Evolutionary conservation across 2,329 filamentous ascomycete species (phyloP), one percentile per base, ranked within the genome.

Genomic region (Ascochyta koolunga): DNA sequence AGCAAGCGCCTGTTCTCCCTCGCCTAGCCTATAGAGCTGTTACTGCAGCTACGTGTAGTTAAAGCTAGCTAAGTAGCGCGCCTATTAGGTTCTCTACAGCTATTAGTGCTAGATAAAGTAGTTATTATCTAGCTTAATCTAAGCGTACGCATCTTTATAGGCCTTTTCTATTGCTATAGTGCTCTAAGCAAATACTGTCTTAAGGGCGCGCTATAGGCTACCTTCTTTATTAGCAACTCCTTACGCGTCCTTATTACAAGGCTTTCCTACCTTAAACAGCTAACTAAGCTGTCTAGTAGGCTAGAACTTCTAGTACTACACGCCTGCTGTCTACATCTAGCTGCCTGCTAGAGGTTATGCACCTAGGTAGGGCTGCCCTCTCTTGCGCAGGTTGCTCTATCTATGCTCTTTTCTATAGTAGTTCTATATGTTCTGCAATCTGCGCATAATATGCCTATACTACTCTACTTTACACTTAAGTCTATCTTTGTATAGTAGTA

Each of bases 81-180:
- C 43, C 25, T 22, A 32, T 2, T 15, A 16, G 10, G 2, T 32
- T 45, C 27, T 36, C 11, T 15, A 24, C 6, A 45, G 42, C 42
- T 36, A 45, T 11, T 33, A 11, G n/a, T 11, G 21, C 32, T 33
- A 35, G 11, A 46, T 21, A 29, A 18, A 46, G 32, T 19, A 46
- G 43, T 46, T 46, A 37, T 9, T 37, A 19, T 46, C 43, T 46
- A 37, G 43, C 32, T 46, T 29, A 36, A 46, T 46, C 43, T 37
- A 13, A 9, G 1, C 8, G 16, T 46, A 3, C 10, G 16, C 9
- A 29, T 37, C 4, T 10, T 45, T 4, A 1, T 27, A 11, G n/a
- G 21, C 21, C 32, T 45, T 35, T 11, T 45, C 32, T 45, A 45
- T 7, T 36, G 18, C 32, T 36, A 25, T 21, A 35, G 2, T 45